Evolutionary conservation across 257 asterid species (phyloP).

Genomic region (Gardenia jasminoides): DNA sequence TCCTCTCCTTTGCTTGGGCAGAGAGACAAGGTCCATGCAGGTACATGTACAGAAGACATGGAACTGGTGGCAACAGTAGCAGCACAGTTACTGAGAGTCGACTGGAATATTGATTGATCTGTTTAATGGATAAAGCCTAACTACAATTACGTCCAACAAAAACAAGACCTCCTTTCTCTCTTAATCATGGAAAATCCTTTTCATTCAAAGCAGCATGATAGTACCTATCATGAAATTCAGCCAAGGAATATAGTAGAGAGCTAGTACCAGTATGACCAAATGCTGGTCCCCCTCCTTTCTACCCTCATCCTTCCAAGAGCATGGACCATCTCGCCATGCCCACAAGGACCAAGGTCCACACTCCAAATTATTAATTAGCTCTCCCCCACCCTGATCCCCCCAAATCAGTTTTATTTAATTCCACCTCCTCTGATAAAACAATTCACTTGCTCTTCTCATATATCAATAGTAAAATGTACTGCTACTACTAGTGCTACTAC

Average conservation of each 20-base stretch:
- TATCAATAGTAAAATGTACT: too few relatives aligned
- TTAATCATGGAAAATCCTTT: conserved; percentile 30
- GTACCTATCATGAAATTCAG: conserved; percentile 41
- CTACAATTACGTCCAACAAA: conserved; percentile 1
- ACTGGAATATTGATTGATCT: conserved; percentile 2
- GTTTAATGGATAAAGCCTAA: background rate
- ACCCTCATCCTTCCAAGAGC: conserved; percentile 17
- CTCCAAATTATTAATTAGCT: background rate
- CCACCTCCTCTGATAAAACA: background rate
- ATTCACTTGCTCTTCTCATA: background rate
- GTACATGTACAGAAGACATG: too few relatives aligned
- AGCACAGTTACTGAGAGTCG: too few relatives aligned
- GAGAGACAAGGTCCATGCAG: too few relatives aligned
- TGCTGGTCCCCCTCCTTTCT: conserved; percentile 14
- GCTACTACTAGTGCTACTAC: too few relatives aligned
- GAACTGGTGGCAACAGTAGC: too few relatives aligned
- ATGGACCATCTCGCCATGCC: conserved; percentile 46
- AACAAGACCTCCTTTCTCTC: conserved; percentile 9
- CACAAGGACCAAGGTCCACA: conserved; percentile 40
- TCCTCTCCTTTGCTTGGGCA: too few relatives aligned
- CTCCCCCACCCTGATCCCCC: background rate
- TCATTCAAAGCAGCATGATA: conserved; percentile 28
- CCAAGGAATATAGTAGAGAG: conserved; percentile 27
- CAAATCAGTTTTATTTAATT: background rate
- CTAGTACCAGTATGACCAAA: conserved; percentile 7